Evolutionary conservation across 108 stramenopile genomes (phyloP), one percentile per base, ranked within the genome.

Genomic region (Epithemia pelagica): DNA sequence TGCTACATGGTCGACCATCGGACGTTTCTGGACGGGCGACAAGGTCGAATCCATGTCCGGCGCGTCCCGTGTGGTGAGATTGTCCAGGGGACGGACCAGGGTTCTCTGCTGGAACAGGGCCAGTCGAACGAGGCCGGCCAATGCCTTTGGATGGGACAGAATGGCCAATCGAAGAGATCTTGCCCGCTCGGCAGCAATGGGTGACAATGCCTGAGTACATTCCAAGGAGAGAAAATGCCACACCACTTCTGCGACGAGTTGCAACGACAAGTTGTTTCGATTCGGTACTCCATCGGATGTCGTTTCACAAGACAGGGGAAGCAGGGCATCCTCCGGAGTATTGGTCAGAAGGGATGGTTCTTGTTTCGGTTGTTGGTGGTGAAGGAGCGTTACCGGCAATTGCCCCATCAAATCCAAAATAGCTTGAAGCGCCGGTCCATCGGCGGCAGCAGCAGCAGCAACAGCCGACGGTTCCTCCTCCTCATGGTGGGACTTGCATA

Each of bases 401-500:
- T 54, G 26, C 27, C 1, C 0, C 2, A 25, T 22, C 1, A 21
- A 1, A 5, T 32, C 60, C 29, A n/a, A 24, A 2, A 59, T 54
- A 5, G 1, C 27, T 32, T 29, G 2, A 18, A 65, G 21, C 8
- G 64, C 26, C 15, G 15, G 10, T 15, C 37, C 37, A 15, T 15
- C 37, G 15, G 10, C 37, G 15, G 5, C 15, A 15, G 5, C 15
- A 15, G 37, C 15, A n/a, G n/a, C n/a, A n/a, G n/a, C n/a, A n/a
- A n/a, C n/a, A 30, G 62, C 37, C 62, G 18, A n/a, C 18, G 18
- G 21, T 51, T 69, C 18, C n/a, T n/a, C n/a, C n/a, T n/a, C n/a
- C n/a, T n/a, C n/a, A n/a, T n/a, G n/a, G 58, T 66, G 8, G 61
- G 68, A 53, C 61, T 70, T 67, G 74, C 81, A 78, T 5, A 75